phyloP scores from a whole-genome alignment of 2,329 filamentous ascomycete species.

The Aspergillus brasiliensis region DNA sequence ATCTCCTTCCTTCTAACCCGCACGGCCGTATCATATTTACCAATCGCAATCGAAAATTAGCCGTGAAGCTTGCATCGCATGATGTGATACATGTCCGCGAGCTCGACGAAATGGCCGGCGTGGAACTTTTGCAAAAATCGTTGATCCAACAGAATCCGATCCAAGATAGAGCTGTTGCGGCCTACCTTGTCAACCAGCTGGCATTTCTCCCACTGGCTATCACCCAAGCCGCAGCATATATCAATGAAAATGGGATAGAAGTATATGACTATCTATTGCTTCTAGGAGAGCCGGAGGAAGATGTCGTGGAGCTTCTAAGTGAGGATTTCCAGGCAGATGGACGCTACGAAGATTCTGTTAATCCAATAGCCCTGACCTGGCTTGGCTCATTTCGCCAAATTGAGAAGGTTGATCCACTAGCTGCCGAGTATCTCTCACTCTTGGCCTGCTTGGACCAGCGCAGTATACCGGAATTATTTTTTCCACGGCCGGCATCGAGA shows the following conservation, averaged over 20 bases:
- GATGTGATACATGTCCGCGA: background rate
- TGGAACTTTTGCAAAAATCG: too few relatives aligned
- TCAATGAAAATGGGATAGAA: constrained; percentile 8
- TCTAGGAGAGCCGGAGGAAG: constrained; percentile 4
- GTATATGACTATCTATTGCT: constrained; percentile 6
- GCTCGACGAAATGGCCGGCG: background rate
- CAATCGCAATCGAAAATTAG: constrained; percentile 23
- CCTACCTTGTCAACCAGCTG: constrained; percentile 20
- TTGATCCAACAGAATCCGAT: constrained; percentile 8
- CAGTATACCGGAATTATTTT: constrained; percentile 36
- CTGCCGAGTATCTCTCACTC: constrained; percentile 38
- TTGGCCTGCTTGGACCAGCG: constrained; percentile 36
- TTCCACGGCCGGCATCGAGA: constrained; percentile 25
- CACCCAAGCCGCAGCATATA: constrained; percentile 27
- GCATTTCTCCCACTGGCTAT: constrained; percentile 30
- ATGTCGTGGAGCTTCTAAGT: constrained; percentile 9
- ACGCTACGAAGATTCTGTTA: background rate
- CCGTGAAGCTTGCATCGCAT: constrained; percentile 15
- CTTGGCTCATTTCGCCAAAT: constrained; percentile 15
- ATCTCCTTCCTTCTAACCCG: constrained; percentile 21
- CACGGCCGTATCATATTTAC: constrained; percentile 32
- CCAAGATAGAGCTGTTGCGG: constrained; percentile 6
- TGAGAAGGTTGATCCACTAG: constrained; percentile 29
- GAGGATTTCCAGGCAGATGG: constrained; percentile 11
- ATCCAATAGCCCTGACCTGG: constrained; percentile 12